Evolutionary conservation across 2,329 filamentous ascomycete genomes (phyloP), one percentile per base, ranked within the genome.

Genomic region (Mariannaea elegans): DNA sequence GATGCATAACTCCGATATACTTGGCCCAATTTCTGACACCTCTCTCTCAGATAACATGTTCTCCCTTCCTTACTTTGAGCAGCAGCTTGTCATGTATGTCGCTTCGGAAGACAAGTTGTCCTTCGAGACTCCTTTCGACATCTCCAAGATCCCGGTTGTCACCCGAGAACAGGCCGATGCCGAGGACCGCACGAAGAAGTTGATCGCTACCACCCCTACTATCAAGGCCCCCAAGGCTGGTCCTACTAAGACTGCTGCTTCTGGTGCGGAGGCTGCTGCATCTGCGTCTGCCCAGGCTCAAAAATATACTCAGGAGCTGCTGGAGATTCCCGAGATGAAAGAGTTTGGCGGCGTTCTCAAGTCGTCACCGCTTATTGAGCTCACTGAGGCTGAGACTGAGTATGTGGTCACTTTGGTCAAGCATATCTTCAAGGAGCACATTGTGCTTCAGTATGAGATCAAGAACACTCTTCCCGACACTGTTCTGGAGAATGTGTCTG

Each of bases 1-100:
- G 63, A 23, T 16, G 12, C 52, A 2, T 18, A 14, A 21, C 1
- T 2, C 2, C 3, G 7, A 5, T 8, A 3, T 9, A 2, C 12
- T 13, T 1, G 39, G 2, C 9, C 18, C 2, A 1, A 32, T n/a
- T 51, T 24, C 65, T 68, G 57, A 73, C 59, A 23, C 18, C 5
- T 38, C 1, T 38, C 8, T 70, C 5, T 27, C 24, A 94, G 94
- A 98, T 76, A 96, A 89, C 65, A 97, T 97, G 87, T 99, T 94
- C 77, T 96, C 94, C 8, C 85, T 99, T 19, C 92, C 93, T 10
- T 93, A 92, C 60, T 96, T 99, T 62, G 95, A 98, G 82, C 94
- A 98, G 75, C 94, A 98, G 75, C 88, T 99, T 49, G 94, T 97
- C 68, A 91, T 97, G 87, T 99, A 99, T 72, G 94, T 99, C 69